Base-by-base conservation (phyloP, 331 rosid genomes). In the Arachis monticola region DNA sequence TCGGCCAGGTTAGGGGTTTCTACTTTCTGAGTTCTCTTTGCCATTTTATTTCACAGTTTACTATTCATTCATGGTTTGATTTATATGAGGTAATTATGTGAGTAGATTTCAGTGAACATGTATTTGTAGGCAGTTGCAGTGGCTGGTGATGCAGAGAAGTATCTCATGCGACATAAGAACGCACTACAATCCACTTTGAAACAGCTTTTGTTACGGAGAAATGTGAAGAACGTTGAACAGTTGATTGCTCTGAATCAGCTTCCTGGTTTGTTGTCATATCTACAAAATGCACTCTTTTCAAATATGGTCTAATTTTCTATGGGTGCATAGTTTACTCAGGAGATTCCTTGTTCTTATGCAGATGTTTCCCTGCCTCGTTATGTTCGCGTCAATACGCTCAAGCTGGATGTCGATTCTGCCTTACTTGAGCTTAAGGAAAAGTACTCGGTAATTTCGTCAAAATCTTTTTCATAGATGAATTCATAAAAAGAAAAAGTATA, bases 321-420 rank as follows among this genome's bases (percentile, higher is more conserved):
- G 41, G 41, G 4, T 38, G 41, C 41, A 3, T 38, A 38, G 41
- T 38, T 38, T 38, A 3, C 41, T 38, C 41, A 38, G 41, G 6
- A 38, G 41, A 38, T 38, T 38, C 41, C 41, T 17, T 53, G 73
- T 70, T 71, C 45, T 69, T 56, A 61, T 88, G 87, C 95, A 88
- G 97, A 81, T 76, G 64, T 80, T 72, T 85, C 89, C 68, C 40
- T 67, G 64, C 93, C 96, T 77, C 93, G 99, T 53, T 83, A 81
- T 81, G 94, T 92, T 83, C 96, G 96, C 14, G 96, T 92, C 17
- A 92, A 92, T 81, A 82, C 99, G 11, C 89, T 92, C 83, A 90
- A 90, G 78, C 60, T 94, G 22, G 88, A 88, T 83, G 93, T 87
- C 71, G 85, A 81, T 51, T 79, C 91, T 57, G 96, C 93, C 73